A percentile compares a stretch with the other conserved stretches of the same genome.
phyloP scores from a whole-genome alignment of 306 rosid species.

The Cicer judaicum region DNA sequence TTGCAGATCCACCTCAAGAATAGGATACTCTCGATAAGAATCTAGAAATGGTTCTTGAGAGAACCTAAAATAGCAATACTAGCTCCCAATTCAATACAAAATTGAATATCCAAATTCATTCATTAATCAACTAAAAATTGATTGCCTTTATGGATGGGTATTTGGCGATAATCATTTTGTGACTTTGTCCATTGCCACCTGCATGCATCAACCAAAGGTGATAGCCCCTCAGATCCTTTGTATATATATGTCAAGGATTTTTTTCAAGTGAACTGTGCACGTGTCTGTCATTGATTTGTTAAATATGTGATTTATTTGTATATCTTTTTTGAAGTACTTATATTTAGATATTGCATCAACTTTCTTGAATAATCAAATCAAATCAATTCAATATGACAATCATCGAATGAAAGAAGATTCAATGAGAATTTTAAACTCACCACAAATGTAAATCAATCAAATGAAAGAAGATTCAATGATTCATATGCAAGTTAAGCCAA shows the following conservation, averaged over 20 bases:
- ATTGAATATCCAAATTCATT: no score
- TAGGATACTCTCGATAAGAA: background rate
- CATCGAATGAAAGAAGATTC: no score
- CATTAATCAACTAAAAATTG: conserved; percentile 34
- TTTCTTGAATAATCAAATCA: conserved; percentile 30
- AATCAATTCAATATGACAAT: no score
- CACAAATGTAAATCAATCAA: no score
- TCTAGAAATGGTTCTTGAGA: no score
- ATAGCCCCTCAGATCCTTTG: conserved; percentile 44
- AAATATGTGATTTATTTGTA: background rate
- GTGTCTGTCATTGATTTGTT: background rate
- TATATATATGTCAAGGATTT: conserved; percentile 39
- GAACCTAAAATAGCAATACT: no score
- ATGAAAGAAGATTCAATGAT: no score
- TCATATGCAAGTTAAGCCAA: no score
- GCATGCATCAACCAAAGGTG: conserved; percentile 46
- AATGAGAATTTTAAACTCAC: no score
- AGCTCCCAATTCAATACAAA: no score
- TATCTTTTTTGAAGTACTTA: conserved; percentile 33
- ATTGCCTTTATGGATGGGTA: conserved; percentile 50
- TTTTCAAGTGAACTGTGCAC: conserved; percentile 13
- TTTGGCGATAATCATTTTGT: conserved; percentile 43
- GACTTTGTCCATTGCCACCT: conserved; percentile 49
- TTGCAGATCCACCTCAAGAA: background rate
- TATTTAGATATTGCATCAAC: conserved; percentile 40